These are phyloP conservation scores for Taiozyma sp. DNA, from an alignment of 1,139 yeast species.

Conservation along the genomic window DNA sequence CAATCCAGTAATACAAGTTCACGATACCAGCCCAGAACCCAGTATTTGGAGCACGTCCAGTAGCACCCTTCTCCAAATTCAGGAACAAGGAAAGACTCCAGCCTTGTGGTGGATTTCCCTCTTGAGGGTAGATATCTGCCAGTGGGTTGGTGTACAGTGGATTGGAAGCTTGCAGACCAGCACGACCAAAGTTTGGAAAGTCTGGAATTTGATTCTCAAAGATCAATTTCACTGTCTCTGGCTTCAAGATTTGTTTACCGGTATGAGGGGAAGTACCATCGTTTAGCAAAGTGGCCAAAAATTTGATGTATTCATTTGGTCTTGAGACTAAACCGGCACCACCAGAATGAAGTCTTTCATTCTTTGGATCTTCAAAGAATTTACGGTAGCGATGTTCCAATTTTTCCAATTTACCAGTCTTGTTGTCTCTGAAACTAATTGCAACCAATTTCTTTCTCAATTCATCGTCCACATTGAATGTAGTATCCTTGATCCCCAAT, in stretches of 20 bases:
- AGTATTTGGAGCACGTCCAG: conserved; percentile 31
- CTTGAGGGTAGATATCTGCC: conserved; percentile 16
- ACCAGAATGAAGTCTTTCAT: conserved; percentile 27
- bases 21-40: conserved; percentile 34
- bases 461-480: conserved; percentile 14
- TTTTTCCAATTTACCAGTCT: conserved; percentile 8
- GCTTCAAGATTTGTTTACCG: conserved; percentile 26
- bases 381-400: conserved; percentile 9
- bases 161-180: conserved; percentile 3
- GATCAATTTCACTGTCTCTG: conserved; percentile 25
- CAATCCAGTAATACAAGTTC: conserved; percentile 34
- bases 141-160: conserved; percentile 12
- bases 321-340: conserved; percentile 35
- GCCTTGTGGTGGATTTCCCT: conserved; percentile 19
- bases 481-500: conserved; percentile 28
- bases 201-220: conserved; percentile 20
- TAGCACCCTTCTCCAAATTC: conserved; percentile 16
- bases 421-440: conserved; percentile 12
- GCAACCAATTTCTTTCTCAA: conserved; percentile 15
- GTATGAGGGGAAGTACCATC: conserved; percentile 30
- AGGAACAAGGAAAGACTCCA: conserved; percentile 22
- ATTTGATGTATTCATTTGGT: conserved; percentile 31
- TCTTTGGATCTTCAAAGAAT: conserved; percentile 10
- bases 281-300: conserved; percentile 31
- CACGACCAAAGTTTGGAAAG: conserved; percentile 13